Conservation (phyloP, 1,284 basidiomycete genomes). For the Ustilago lituana region DNA sequence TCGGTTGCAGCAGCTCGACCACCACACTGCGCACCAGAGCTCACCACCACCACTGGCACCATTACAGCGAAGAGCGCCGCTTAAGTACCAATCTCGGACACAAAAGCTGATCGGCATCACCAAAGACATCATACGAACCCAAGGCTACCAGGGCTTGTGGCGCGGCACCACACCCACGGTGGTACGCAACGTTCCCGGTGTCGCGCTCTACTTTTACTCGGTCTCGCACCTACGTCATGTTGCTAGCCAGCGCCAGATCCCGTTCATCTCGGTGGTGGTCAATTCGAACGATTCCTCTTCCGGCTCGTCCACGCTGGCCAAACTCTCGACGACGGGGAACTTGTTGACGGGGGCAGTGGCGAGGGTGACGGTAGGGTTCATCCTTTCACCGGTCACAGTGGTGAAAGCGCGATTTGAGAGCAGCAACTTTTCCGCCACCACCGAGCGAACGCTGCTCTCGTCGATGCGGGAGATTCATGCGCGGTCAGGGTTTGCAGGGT, state of each 20-base stretch:
- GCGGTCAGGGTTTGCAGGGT: constrained; percentile 78
- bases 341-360: constrained; percentile 87
- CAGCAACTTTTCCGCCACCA: constrained; percentile 56
- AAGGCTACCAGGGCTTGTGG: constrained; percentile 62
- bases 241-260: constrained; percentile 51
- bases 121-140: constrained; percentile 36
- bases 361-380: constrained; percentile 83
- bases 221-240: constrained; percentile 57
- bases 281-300: constrained; percentile 66
- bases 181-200: constrained; percentile 64
- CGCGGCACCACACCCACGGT: constrained; percentile 64
- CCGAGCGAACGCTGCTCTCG: constrained; percentile 52
- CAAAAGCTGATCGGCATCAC: constrained; percentile 41
- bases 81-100: constrained; percentile 36
- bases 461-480: constrained; percentile 71
- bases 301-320: constrained; percentile 64
- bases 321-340: constrained; percentile 82
- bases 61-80: no score
- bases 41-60: not conserved
- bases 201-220: constrained; percentile 66
- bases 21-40: constrained; percentile 5
- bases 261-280: constrained; percentile 52
- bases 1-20: constrained; percentile 60
- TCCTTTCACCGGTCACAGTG: constrained; percentile 91
- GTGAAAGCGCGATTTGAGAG: constrained; percentile 79